These are phyloP conservation scores for Exophiala calicioides DNA, from an alignment of 2,329 filamentous ascomycete species.

Conservation along the genomic window DNA sequence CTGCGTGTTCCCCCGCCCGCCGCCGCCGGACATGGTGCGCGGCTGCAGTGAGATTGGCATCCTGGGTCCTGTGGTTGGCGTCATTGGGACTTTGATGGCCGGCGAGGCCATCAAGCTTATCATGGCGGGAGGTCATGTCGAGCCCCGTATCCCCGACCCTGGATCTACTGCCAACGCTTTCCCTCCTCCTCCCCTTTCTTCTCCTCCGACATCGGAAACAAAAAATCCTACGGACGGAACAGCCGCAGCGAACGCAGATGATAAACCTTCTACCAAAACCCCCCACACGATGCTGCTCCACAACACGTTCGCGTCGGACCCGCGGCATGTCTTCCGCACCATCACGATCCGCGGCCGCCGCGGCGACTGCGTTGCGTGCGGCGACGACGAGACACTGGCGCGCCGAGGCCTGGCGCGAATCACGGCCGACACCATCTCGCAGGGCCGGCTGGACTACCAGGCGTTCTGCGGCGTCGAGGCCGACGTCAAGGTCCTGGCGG, in stretches of 20 bases:
- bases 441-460: conserved; percentile 75
- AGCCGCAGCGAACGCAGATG: conserved; percentile 11
- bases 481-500: conserved; percentile 58
- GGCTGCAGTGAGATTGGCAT: conserved; percentile 93
- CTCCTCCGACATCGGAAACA: not conserved
- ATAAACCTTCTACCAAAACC: conserved; percentile 35
- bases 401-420: conserved; percentile 60
- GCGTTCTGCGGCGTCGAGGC: conserved; percentile 74
- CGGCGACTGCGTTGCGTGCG: conserved; percentile 75
- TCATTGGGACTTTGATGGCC: conserved; percentile 91
- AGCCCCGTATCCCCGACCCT: not conserved
- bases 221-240: not conserved
- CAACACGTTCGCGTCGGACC: conserved; percentile 50
- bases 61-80: conserved; percentile 85
- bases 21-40: conserved; percentile 76
- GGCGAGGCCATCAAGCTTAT: conserved; percentile 87
- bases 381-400: conserved; percentile 62
- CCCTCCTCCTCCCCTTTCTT: not conserved
- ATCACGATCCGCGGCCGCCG: conserved; percentile 72
- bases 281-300: conserved; percentile 55
- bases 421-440: conserved; percentile 61
- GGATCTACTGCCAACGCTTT: conserved; percentile 16
- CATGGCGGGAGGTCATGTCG: conserved; percentile 36
- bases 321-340: conserved; percentile 63
- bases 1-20: conserved; percentile 86